phyloP scores from a whole-genome alignment of 2,329 filamentous ascomycete species.

The Microascus cirrosus region DNA sequence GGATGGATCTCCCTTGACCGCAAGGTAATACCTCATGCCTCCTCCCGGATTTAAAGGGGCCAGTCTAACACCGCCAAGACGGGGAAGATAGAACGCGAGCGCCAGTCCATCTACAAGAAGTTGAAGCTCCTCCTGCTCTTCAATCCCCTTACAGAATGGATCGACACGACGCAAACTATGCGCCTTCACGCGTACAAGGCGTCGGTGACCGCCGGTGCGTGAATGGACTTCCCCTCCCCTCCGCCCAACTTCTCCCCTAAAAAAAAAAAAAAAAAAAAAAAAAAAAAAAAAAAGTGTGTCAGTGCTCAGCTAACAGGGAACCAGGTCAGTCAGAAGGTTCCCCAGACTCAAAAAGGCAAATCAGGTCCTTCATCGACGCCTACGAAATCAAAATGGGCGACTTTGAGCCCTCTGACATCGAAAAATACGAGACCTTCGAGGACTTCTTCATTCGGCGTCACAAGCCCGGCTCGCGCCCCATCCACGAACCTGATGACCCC shows the following conservation, averaged over 20 bases:
- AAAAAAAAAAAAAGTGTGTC: no score
- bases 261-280: no score
- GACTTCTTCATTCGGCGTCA: conserved; percentile 26
- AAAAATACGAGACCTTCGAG: conserved; percentile 21
- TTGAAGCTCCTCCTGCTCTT: conserved; percentile 27
- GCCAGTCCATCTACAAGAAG: conserved; percentile 26
- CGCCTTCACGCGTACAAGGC: conserved; percentile 23
- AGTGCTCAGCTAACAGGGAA: neutral
- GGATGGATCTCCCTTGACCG: conserved; percentile 6
- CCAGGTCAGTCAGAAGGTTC: conserved; percentile 15
- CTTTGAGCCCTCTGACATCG: conserved; percentile 22
- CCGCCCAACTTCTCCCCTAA: no score
- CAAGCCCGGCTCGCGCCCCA: conserved; percentile 16
- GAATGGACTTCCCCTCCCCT: neutral
- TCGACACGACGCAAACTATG: conserved; percentile 23
- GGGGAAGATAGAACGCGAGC: conserved; percentile 21
- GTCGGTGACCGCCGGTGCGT: conserved; percentile 17
- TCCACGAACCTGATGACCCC: conserved; percentile 13
- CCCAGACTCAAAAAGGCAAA: conserved; percentile 18
- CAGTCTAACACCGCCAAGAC: neutral
- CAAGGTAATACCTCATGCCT: conserved; percentile 10
- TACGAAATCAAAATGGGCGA: conserved; percentile 23
- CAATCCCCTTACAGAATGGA: conserved; percentile 26
- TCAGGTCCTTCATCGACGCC: conserved; percentile 22
- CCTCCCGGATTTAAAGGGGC: neutral